These are phyloP conservation scores for Zygotorulaspora chibaensis DNA, from an alignment of 805 yeast genomes.

Conservation along the genomic window DNA sequence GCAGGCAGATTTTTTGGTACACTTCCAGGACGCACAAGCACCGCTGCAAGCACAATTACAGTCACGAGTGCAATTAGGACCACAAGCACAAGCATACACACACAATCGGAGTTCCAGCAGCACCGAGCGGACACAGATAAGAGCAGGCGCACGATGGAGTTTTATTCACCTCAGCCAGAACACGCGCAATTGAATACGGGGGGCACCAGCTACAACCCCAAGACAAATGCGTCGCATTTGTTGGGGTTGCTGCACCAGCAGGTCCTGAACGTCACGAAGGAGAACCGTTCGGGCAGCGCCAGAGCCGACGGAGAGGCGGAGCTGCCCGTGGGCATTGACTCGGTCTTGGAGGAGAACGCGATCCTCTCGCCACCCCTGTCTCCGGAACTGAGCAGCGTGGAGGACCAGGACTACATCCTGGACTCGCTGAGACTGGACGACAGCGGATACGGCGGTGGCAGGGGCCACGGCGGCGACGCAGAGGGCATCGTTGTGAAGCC, in stretches of 20 bases:
- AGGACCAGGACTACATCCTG: not conserved
- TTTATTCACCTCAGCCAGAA: slow-evolving; percentile 34
- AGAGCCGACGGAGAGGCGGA: slow-evolving; percentile 1
- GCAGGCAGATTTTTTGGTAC: not conserved
- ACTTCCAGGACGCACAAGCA: not conserved
- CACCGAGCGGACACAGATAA: not conserved
- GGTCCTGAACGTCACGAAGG: slow-evolving; percentile 19
- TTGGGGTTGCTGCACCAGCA: slow-evolving; percentile 17
- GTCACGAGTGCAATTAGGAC: not conserved
- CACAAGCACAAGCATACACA: not conserved
- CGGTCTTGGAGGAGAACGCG: slow-evolving; percentile 21
- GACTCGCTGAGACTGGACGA: slow-evolving; percentile 3
- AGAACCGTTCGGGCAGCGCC: not conserved
- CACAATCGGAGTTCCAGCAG: not conserved
- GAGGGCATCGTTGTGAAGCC: slow-evolving; percentile 18
- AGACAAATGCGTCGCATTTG: slow-evolving; percentile 14
- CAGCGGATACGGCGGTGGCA: slow-evolving; percentile 4
- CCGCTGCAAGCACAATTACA: not conserved
- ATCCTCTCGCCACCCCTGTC: slow-evolving; percentile 36
- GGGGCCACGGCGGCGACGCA: slow-evolving; percentile 8
- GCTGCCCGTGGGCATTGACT: slow-evolving; percentile 12
- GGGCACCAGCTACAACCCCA: slow-evolving; percentile 12
- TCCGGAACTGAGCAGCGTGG: slow-evolving; percentile 19
- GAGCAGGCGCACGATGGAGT: slow-evolving; percentile 22
- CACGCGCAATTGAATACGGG: slow-evolving; percentile 27